Base-by-base conservation (phyloP, 192 early-diverging fungal genomes). In the Backusella circina region DNA sequence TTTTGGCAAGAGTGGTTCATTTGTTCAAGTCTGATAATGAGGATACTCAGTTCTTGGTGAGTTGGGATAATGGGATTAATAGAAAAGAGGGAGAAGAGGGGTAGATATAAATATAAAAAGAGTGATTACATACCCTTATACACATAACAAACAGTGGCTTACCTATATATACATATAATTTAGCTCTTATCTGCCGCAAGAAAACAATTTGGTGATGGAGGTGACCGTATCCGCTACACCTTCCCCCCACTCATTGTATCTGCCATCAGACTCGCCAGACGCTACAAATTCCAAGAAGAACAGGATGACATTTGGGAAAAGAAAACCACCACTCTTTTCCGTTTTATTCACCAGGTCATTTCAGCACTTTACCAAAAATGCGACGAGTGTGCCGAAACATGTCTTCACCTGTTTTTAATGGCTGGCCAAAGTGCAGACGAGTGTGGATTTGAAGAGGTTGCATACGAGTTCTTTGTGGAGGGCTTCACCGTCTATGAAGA, bases 401-500 rank as follows among this genome's bases (percentile, higher is more conserved):
- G 88, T n/a, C 79, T 99, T 70, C 90, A 94, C 38, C 79, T 98
- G 74, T 97, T 92, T 78, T 82, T 99, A 75, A 79, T 95, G 77
- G 93, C 94, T 2, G 98, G 95, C 0, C 90, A 95, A 72, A 89
- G 90, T 18, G 95, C 97, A 12, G 91, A 96, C 70, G 93, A 95
- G 79, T 87, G 89, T 16, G 90, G 94, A 6, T 90, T 95, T 78
- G 97, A 98, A 77, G 97, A 99, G 73, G 86, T 95, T n/a, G 90
- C 91, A 10, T 99, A 99, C 83, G 98, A 99, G 82, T 97, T 98
- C 83, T 91, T 99, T 82, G 97, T 97, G 6, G 92, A 97, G 89
- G 97, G 97, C 23, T 94, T 99, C 70, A 97, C 95, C 1, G 91
- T 96, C 65, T 99, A 98, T 79, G 98, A 99, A 81, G 97, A 99